Percentiles rank a stretch among this genome's conserved stretches.
These are phyloP conservation scores for Jacaranda mimosifolia DNA, from an alignment of 257 asterid species.

Conservation along the genomic window DNA sequence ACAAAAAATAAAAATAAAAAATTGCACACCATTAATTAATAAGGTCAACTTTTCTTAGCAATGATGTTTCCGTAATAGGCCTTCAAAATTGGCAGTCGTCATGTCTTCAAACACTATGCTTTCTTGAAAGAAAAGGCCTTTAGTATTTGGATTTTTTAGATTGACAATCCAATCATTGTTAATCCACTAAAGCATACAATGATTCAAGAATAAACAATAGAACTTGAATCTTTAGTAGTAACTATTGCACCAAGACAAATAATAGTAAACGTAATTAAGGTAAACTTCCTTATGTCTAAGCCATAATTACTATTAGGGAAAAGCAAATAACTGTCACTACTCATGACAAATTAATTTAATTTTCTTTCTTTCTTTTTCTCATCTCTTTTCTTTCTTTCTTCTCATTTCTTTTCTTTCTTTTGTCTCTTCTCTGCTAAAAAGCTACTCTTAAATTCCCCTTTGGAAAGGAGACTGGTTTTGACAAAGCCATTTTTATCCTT, in stretches of 20 bases:
- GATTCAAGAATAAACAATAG: constrained; percentile 34
- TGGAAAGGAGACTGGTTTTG: neutral
- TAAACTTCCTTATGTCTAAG: constrained; percentile 25
- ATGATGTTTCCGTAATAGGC: constrained; percentile 49
- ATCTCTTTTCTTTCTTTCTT: too few relatives aligned
- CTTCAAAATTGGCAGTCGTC: constrained; percentile 47
- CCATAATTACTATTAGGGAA: constrained; percentile 35
- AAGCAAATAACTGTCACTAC: constrained; percentile 39
- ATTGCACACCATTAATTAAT: constrained; percentile 10
- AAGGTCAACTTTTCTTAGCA: constrained; percentile 3
- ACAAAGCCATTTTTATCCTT: constrained; percentile 18
- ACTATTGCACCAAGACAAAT: neutral
- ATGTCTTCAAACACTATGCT: constrained; percentile 36
- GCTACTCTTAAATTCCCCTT: neutral
- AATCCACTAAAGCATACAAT: constrained; percentile 40
- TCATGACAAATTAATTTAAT: constrained; percentile 31
- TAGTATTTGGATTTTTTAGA: too few relatives aligned
- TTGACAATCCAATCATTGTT: too few relatives aligned
- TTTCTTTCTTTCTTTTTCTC: neutral
- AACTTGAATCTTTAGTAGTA: neutral
- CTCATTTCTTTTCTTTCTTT: too few relatives aligned
- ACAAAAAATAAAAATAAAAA: neutral
- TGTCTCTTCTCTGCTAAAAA: too few relatives aligned
- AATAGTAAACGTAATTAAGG: constrained; percentile 24
- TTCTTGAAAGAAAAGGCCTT: constrained; percentile 51